A percentile compares a stretch with the other conserved stretches of the same genome.
phyloP scores from a whole-genome alignment of 163 green algal species.

The Scenedesmus sp. region DNA sequence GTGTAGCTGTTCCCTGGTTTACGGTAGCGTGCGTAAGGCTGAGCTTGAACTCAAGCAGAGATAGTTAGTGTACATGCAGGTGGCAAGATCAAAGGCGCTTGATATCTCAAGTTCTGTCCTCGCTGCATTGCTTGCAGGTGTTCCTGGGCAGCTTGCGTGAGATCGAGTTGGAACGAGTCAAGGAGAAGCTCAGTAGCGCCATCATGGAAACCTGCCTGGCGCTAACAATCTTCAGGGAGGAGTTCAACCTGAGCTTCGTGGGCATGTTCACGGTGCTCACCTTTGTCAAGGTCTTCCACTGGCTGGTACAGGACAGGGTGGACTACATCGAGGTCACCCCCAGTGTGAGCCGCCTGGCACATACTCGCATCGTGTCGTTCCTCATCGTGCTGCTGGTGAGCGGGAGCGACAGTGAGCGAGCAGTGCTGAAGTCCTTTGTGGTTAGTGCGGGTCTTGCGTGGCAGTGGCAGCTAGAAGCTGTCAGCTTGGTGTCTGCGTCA shows the following conservation, averaged over 20 bases:
- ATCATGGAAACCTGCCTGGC: slow-evolving; percentile 98
- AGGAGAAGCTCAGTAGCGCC: slow-evolving; percentile 88
- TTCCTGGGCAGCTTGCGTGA: slow-evolving; percentile 96
- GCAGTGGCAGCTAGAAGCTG: too few species aligned
- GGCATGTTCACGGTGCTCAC: slow-evolving; percentile 94
- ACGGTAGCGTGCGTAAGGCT: too few species aligned
- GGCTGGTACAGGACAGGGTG: slow-evolving; percentile 93
- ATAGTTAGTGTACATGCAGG: too few species aligned
- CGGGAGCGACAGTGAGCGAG: too few species aligned
- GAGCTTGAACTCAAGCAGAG: too few species aligned
- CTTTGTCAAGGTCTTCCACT: slow-evolving; percentile 98
- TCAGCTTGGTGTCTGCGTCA: too few species aligned
- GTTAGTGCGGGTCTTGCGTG: too few species aligned
- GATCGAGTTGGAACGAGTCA: slow-evolving; percentile 95
- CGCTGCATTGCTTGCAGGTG: slow-evolving; percentile 67
- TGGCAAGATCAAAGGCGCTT: too few species aligned
- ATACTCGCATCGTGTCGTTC: slow-evolving; percentile 87
- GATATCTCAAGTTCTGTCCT: too few species aligned
- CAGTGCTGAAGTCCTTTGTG: too few species aligned
- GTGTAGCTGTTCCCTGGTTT: too few species aligned
- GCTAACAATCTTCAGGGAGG: slow-evolving; percentile 98
- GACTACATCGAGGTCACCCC: slow-evolving; percentile 97
- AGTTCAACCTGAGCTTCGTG: slow-evolving; percentile 95
- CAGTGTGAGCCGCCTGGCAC: slow-evolving; percentile 77
- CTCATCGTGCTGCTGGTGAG: slow-evolving; percentile 87